Evolutionary conservation across 2,329 filamentous ascomycete genomes (phyloP).

Genomic region (Ramularia endophylla): DNA sequence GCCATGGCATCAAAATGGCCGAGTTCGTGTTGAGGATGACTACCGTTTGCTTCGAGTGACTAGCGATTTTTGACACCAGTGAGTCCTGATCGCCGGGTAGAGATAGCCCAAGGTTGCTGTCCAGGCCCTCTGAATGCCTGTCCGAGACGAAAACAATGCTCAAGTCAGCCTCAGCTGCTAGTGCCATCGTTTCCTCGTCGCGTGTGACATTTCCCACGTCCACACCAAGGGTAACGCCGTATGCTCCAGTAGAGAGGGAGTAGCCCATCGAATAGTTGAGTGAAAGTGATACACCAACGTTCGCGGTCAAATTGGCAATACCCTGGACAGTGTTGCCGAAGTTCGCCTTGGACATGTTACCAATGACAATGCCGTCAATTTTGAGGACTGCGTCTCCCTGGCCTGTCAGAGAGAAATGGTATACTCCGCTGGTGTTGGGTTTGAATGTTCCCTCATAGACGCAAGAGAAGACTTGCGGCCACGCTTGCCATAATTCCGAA

Average conservation of each 20-base stretch:
- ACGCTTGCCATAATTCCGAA: constrained; percentile 3
- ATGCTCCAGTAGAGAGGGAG: constrained; percentile 10
- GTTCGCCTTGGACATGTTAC: constrained; percentile 9
- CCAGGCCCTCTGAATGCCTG: constrained; percentile 6
- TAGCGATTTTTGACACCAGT: constrained; percentile 3
- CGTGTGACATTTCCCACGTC: constrained; percentile 3
- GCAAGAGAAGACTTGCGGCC: constrained; percentile 8
- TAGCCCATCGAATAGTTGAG: constrained; percentile 10
- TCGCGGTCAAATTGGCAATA: constrained; percentile 5
- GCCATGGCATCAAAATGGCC: constrained; percentile 14
- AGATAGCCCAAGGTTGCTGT: constrained; percentile 3
- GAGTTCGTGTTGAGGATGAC: constrained; percentile 8
- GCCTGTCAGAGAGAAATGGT: constrained; percentile 10
- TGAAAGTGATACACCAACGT: not conserved
- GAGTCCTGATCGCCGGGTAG: constrained; percentile 6
- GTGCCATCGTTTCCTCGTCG: not conserved
- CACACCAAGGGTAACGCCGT: constrained; percentile 7
- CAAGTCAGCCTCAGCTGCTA: constrained; percentile 5
- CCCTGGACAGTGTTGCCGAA: constrained; percentile 11
- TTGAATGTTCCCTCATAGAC: constrained; percentile 7
- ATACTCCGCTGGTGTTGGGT: constrained; percentile 5
- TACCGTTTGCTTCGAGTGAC: constrained; percentile 1
- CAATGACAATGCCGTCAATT: constrained; percentile 3
- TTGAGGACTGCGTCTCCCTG: constrained; percentile 6
- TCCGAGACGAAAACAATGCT: constrained; percentile 9